Percentiles rank a stretch among this genome's conserved stretches.
These are phyloP conservation scores for Pseudonitzschia multiseries DNA, from an alignment of 108 stramenopile genomes.

Conservation along the genomic window DNA sequence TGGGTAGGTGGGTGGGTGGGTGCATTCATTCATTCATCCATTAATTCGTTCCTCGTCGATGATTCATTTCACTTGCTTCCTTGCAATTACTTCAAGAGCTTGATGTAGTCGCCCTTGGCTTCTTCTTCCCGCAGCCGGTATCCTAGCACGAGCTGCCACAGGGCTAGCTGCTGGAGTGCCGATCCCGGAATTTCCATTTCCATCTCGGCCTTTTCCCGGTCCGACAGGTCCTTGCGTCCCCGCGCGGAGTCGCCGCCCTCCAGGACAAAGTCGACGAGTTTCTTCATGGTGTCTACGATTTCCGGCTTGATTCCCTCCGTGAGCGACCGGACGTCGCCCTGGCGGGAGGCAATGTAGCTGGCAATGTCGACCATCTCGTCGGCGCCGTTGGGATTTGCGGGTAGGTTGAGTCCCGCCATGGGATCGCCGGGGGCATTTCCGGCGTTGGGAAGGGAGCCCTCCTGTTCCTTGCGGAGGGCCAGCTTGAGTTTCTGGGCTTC, in stretches of 20 bases:
- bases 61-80: not conserved
- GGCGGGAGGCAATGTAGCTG: constrained; percentile 73
- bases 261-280: constrained; percentile 83
- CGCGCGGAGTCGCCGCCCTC: constrained; percentile 50
- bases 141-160: constrained; percentile 91
- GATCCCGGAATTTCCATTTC: constrained; percentile 85
- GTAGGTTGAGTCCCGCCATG: not conserved
- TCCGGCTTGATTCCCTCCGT: constrained; percentile 83
- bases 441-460: not conserved
- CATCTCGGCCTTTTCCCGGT: constrained; percentile 40
- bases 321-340: constrained; percentile 75
- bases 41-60: not conserved
- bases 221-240: constrained; percentile 18
- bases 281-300: constrained; percentile 85
- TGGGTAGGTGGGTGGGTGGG: too few species aligned
- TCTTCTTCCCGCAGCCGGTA: constrained; percentile 88
- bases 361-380: constrained; percentile 50
- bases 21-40: too few species aligned
- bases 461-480: constrained; percentile 64
- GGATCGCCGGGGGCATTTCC: not conserved
- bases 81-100: constrained; percentile 49
- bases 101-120: constrained; percentile 82
- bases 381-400: not conserved
- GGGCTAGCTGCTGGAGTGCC: constrained; percentile 80
- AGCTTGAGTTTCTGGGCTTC: constrained; percentile 75